Evolutionary conservation across 352 stramenopile genomes (phyloP), one percentile per base, ranked within the genome.

Genomic region (Globisporangium middletonii): DNA sequence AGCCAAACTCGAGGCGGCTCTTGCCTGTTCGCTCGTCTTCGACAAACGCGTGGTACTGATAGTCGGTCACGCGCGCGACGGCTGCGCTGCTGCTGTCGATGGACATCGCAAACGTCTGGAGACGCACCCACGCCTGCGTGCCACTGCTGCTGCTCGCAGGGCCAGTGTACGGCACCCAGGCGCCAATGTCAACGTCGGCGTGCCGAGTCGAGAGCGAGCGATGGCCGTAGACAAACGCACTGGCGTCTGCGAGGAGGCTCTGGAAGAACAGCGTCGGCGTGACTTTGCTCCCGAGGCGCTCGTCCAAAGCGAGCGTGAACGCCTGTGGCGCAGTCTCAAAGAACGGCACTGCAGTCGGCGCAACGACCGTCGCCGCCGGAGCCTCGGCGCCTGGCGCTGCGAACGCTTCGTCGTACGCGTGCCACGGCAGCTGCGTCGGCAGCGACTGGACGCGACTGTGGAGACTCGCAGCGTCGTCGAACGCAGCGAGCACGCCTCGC

Each of bases 131-230:
- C 38, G 48, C 19, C 6, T 19, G 9, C 5, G n/a, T 8, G 26
- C 28, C 23, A 4, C 6, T 52, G 15, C 60, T 37, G 19, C 60
- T 43, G 26, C 59, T 13, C n/a, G 3, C 56, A 38, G 55, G 63
- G 6, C 11, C 55, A 28, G 16, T 26, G 30, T 54, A 51, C 27
- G 35, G n/a, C 23, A 73, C 68, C 78, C 78, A 88, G 0, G 76
- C 70, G 30, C 75, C 72, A 50, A 88, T 80, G 43, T 86, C 75
- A 11, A 88, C 75, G 19, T 86, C 74, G 68, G 83, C 82, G 16
- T 71, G 86, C 1, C 72, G 74, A 47, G 61, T 81, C 28, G 8
- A 5, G 8, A 46, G 2, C 15, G 79, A 55, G 49, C 62, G 57
- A 26, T 69, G 63, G 1, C 43, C 54, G 16, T 73, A 68, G 50